Evolutionary conservation across 139 green algal genomes (phyloP), one percentile per base, ranked within the genome.

Genomic region (Micractinium conductrix): DNA sequence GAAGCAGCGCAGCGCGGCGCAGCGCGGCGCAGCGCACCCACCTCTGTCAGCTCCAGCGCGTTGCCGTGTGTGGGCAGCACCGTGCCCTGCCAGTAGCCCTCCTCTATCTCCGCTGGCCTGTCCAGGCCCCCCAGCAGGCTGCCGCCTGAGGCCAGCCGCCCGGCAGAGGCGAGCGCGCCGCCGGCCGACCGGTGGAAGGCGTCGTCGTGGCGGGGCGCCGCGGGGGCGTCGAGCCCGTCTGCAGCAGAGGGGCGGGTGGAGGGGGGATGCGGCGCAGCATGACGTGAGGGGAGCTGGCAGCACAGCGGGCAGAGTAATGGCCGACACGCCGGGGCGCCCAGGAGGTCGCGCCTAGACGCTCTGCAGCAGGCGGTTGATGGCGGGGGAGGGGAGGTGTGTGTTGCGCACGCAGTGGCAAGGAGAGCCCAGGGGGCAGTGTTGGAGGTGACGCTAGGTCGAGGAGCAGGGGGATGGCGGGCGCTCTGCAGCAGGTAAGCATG

Each of bases 171-270:
- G 50, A 55, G 43, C 12, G 78, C 37, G 78, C 10, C 63, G 9
- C 62, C 78, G 7, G 48, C 19, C 3, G 80, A 85, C 30, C 37
- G 67, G 68, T 79, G 67, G 80, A 79, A 85, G 3, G 67, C 45
- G 48, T 85, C 80, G 24, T 79, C 80, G 48, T 85, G 80, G 22
- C 68, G 80, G 22, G 80, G 80, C 37, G 79, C 68, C 19, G 80
- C 68, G 0, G 80, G 80, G 37, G 62, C 80, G 24, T 85, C 30
- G 35, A 85, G 44, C 26, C n/a, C 67, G 6, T 65, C 79, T 84
- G 79, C 78, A 45, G 30, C 7, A 10, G 35, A 24, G 35, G 38
- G 40, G 2, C 28, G 35, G 40, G 38, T 21, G 5, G 45, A n/a
- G 73, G 44, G 0, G 8, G 73, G 28, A 14, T 79, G 72, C 12